Percentiles rank a stretch among this genome's conserved stretches.
Conservation (phyloP, 179 eudicot species). For the Sideroxylon spinosum region DNA sequence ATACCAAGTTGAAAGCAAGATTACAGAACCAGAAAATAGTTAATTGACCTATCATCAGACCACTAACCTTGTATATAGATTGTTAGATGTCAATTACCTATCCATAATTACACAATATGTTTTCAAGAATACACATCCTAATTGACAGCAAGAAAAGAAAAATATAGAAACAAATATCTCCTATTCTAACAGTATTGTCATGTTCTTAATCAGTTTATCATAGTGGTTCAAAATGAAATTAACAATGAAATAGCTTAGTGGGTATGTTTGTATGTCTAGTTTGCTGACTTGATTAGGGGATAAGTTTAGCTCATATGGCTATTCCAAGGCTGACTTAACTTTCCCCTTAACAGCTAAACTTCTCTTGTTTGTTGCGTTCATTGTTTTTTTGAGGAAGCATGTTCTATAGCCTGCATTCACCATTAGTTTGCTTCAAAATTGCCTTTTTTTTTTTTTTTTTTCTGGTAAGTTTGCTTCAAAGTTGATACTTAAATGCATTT, state of each 20-base stretch:
- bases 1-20: no score
- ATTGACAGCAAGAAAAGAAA: no score
- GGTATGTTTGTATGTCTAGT: neutral
- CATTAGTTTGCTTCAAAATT: neutral
- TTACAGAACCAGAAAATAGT: no score
- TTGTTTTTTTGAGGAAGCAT: neutral
- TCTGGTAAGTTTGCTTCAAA: neutral
- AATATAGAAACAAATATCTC: no score
- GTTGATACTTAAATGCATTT: neutral
- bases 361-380: no score
- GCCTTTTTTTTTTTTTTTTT: neutral
- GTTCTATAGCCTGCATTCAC: neutral
- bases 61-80: no score
- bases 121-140: no score
- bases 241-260: neutral
- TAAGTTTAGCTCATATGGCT: neutral
- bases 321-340: neutral
- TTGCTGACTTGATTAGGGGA: neutral
- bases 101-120: no score
- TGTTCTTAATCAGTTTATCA: neutral
- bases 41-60: no score
- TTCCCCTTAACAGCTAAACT: neutral
- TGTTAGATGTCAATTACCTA: no score
- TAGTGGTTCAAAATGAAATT: neutral
- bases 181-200: neutral